Conservation (phyloP, 2,329 filamentous ascomycete species). For the Teratosphaeria epicoccoides region DNA sequence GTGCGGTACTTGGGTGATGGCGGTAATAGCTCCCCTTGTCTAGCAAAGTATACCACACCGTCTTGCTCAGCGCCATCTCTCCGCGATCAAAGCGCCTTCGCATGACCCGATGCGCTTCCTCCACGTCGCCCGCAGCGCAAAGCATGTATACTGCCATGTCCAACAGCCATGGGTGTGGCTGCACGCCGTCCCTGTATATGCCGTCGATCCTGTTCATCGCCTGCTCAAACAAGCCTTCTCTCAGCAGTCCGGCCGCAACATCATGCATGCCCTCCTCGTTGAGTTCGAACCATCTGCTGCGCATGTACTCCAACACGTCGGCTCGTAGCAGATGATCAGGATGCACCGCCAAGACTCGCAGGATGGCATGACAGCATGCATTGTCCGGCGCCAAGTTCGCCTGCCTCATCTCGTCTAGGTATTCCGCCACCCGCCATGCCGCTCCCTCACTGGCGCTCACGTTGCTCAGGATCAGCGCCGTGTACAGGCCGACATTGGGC, state of each 20-base stretch:
- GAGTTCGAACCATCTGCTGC: constrained; percentile 57
- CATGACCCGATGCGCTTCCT: constrained; percentile 64
- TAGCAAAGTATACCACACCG: constrained; percentile 62
- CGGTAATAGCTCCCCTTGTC: constrained; percentile 55
- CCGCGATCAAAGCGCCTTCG: constrained; percentile 42
- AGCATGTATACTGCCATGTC: constrained; percentile 68
- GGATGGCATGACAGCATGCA: constrained; percentile 57
- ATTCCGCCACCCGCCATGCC: constrained; percentile 47
- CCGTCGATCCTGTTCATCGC: constrained; percentile 60
- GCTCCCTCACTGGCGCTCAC: constrained; percentile 54
- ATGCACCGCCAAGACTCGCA: constrained; percentile 70
- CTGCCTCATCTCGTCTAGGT: constrained; percentile 64
- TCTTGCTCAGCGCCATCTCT: constrained; percentile 36
- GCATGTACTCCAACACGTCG: constrained; percentile 63
- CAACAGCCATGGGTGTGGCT: constrained; percentile 61
- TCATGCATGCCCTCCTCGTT: constrained; percentile 53
- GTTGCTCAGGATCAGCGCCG: constrained; percentile 64
- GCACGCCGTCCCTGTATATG: constrained; percentile 48
- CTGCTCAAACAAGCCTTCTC: constrained; percentile 74
- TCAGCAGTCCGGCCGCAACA: constrained; percentile 62
- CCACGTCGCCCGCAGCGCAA: constrained; percentile 59
- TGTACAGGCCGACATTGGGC: constrained; percentile 55
- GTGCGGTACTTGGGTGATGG: constrained; percentile 53
- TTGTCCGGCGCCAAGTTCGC: constrained; percentile 53
- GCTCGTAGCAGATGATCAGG: constrained; percentile 71